A percentile compares a stretch with the other conserved stretches of the same genome.
Conservation (phyloP, 2,329 filamentous ascomycete genomes). For the Emericellopsis atlantica region DNA sequence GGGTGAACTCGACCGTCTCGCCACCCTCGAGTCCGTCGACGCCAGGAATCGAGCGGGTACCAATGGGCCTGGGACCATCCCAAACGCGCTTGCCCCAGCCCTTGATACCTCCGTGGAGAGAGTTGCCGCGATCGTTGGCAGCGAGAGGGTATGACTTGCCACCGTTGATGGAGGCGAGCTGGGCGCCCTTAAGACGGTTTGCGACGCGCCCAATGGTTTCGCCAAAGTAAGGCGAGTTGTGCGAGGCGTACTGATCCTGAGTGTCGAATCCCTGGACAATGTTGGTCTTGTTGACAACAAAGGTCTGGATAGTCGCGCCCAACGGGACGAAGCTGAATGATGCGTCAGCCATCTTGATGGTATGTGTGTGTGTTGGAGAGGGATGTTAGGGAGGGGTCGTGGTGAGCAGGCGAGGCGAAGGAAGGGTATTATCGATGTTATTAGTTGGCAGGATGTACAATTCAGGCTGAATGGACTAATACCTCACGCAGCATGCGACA, state of each 20-base stretch:
- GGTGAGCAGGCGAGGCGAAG: no score
- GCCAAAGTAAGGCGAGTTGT: constrained; percentile 76
- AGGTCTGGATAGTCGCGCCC: constrained; percentile 70
- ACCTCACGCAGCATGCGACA: no score
- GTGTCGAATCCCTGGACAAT: constrained; percentile 81
- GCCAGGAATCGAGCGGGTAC: constrained; percentile 34
- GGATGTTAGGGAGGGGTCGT: no score
- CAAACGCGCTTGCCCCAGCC: constrained; percentile 79
- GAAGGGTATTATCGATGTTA: no score
- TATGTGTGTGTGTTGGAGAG: no score
- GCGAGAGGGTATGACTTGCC: constrained; percentile 54
- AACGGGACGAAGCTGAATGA: constrained; percentile 57
- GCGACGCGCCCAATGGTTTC: constrained; percentile 81
- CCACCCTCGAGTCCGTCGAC: constrained; percentile 41
- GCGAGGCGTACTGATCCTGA: constrained; percentile 58
- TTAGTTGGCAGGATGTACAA: no score
- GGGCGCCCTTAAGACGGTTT: constrained; percentile 66
- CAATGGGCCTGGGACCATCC: constrained; percentile 54
- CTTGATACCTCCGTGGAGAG: constrained; percentile 55
- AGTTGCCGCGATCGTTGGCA: constrained; percentile 68
- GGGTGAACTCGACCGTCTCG: constrained; percentile 53
- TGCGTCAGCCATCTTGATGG: constrained; percentile 27
- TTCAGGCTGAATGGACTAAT: no score
- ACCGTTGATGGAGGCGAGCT: constrained; percentile 60
- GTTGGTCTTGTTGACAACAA: constrained; percentile 66